Percentiles rank a stretch among this genome's conserved stretches.
These are phyloP conservation scores for Tremella fuciformis DNA, from an alignment of 768 basidiomycete genomes.

Conservation along the genomic window DNA sequence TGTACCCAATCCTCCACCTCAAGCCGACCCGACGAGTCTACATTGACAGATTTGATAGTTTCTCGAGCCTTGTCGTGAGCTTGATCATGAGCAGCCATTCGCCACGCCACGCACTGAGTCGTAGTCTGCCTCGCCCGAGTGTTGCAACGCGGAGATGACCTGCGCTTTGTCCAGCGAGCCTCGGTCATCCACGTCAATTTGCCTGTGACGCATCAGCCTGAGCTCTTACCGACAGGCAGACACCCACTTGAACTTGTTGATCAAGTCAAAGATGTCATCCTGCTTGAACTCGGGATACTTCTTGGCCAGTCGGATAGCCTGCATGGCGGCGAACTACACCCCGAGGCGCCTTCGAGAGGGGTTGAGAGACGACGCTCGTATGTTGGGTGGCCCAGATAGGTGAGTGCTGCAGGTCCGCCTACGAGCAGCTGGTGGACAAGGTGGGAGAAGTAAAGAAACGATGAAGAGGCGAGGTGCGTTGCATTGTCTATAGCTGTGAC, in stretches of 20 bases:
- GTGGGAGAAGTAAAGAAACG: too few species aligned
- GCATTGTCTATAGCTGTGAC: too few species aligned
- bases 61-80: constrained; percentile 57
- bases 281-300: constrained; percentile 86
- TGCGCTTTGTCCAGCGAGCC: constrained; percentile 61
- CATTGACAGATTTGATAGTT: constrained; percentile 83
- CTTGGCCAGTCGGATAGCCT: constrained; percentile 71
- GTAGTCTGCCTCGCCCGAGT: constrained; percentile 76
- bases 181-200: constrained; percentile 51
- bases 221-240: neutral
- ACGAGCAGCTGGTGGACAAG: too few species aligned
- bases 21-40: constrained; percentile 92
- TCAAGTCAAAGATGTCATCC: constrained; percentile 91
- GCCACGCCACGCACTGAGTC: constrained; percentile 61
- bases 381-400: too few species aligned
- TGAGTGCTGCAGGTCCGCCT: too few species aligned
- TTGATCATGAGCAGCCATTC: too few species aligned
- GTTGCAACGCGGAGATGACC: constrained; percentile 73
- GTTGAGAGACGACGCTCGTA: too few species aligned
- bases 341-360: too few species aligned
- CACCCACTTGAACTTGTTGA: constrained; percentile 92
- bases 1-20: constrained; percentile 99
- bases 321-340: constrained; percentile 34
- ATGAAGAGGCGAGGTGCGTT: too few species aligned
- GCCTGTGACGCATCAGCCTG: constrained; percentile 22